Conservation (phyloP, 805 yeast genomes). For the Schwanniomyces vanrijiae region DNA sequence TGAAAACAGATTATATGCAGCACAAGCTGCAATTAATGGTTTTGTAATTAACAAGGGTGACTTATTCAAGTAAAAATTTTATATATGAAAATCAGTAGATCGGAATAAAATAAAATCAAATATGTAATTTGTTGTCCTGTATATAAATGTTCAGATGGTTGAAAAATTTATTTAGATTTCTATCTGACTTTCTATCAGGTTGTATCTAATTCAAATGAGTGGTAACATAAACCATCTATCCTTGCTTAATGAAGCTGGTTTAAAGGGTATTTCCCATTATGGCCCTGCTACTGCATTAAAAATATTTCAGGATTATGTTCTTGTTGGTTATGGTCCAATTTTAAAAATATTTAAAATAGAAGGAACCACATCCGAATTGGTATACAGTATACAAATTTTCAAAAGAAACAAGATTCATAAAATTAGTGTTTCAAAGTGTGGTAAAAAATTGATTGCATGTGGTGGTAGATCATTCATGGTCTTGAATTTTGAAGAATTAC, state of each 20-base stretch:
- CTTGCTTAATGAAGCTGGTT: constrained; percentile 13
- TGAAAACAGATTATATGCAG: constrained; percentile 94
- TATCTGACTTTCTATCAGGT: not conserved
- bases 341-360: constrained; percentile 53
- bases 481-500: constrained; percentile 27
- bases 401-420: constrained; percentile 81
- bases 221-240: constrained; percentile 7
- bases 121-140: not conserved
- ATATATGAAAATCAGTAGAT: not conserved
- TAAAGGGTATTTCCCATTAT: constrained; percentile 34
- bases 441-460: constrained; percentile 41
- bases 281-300: constrained; percentile 75
- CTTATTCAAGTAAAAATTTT: constrained; percentile 1
- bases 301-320: constrained; percentile 34
- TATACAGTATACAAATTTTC: constrained; percentile 50
- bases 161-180: constrained; percentile 2
- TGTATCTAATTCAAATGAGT: not conserved
- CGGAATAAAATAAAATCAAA: not conserved
- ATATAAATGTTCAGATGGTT: constrained; percentile 5
- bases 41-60: constrained; percentile 64
- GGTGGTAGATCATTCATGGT: constrained; percentile 75
- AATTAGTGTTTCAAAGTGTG: constrained; percentile 41
- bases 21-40: constrained; percentile 88
- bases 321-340: constrained; percentile 73
- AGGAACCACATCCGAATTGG: constrained; percentile 25